Evolutionary conservation across 257 asterid genomes (phyloP), one percentile per base, ranked within the genome.

Genomic region (Perilla frutescens): DNA sequence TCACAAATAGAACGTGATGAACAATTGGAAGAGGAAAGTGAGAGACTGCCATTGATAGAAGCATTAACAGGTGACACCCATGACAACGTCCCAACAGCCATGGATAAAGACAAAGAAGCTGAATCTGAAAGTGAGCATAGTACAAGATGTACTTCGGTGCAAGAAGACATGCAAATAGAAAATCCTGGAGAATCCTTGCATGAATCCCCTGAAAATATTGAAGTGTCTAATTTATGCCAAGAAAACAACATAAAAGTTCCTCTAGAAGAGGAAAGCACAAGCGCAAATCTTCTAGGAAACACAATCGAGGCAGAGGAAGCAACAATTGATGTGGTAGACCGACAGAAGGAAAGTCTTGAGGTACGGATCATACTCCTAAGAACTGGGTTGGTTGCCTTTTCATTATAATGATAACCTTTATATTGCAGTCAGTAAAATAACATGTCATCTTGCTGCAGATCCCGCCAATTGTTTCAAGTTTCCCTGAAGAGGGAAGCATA

Each of bases 151-250:
- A 39, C 32, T 8, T 61, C 31, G 49, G 49, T 61, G 32, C 14
- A 10, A 20, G 69, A 64, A 29, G 56, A 12, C 7, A 8, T 2
- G 40, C 53, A 47, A 26, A 44, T 55, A 3, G 70, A 76, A 51
- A 70, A 56, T 67, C 64, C 76, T n/a, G 53, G 20, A n/a, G 87
- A 81, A 69, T 53, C 81, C 57, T 56, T 69, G 84, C 73, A 68
- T 63, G 72, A 62, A 66, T 68, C 70, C 39, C 32, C 70, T n/a
- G 82, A 65, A 36, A 53, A 44, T 48, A 77, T 68, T 70, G 48
- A 70, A 73, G 75, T 72, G 10, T 54, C 77, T 12, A 45, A 54
- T 26, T 60, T 40, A 29, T 26, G 45, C 66, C 83, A 85, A 69
- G 70, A 78, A 20, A 45, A 62, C n/a, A 60, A 61, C 59, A 51